Evolutionary conservation across 1,284 basidiomycete species (phyloP), one percentile per base, ranked within the genome.

Genomic region (Sanghuangporus sanghuang): DNA sequence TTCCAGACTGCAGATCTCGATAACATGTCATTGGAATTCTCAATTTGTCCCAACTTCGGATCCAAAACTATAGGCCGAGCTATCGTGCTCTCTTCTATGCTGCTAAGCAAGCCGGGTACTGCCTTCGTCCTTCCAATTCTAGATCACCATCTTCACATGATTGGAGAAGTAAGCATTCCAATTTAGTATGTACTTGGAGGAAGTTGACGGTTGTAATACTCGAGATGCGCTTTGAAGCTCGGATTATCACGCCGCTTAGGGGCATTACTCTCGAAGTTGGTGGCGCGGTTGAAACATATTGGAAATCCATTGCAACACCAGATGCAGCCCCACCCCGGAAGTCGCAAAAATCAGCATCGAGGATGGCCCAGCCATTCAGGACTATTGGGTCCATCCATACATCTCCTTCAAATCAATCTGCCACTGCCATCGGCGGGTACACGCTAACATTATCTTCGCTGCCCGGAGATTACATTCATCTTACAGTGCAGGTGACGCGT

Each of bases 21-120:
- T 59, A 81, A 83, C 42, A 85, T 98, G 65, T 86, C 87, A 1
- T 78, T 99, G 69, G 94, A 98, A 73, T 93, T 98, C 73, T 98
- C 96, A 46, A 80, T 99, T 32, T 98, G 96, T 78, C 97, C 97
- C 7, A 98, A 94, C 66, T 99, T 99, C 75, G 97, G 97, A n/a
- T 96, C 94, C 38, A 96, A 95, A 76, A 93, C 96, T 40, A 94
- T 99, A 67, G 97, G 96, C 35, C 88, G 96, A 67, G 96, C 95
- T 16, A 87, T 96, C 52, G 92, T 94, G 27, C 80, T 96, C 38
- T 89, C 96, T 2, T 86, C 86, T 2, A 81, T 91, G 57, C 92
- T 96, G 71, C 73, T 77, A 50, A 79, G 86, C 18, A 79, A 81
- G 54, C 84, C 85, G 60, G 81, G 78, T 66, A 78, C 81, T 61